phyloP scores from a whole-genome alignment of 1,139 yeast species.

The Yamadazyma sp. region DNA sequence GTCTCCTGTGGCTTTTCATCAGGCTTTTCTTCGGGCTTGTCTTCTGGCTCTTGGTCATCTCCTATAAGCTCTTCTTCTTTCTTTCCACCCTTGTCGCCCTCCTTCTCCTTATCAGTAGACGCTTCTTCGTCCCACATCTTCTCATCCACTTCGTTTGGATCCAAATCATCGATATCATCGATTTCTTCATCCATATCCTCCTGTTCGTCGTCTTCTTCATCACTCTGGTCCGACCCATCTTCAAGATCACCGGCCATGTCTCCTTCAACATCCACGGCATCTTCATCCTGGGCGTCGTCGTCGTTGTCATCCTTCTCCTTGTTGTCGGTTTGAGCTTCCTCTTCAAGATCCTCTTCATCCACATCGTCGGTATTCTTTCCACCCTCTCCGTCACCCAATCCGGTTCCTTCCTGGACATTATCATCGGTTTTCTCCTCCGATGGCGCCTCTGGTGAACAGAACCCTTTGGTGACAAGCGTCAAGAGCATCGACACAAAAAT shows the following conservation, averaged over 20 bases:
- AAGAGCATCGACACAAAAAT: slow-evolving; percentile 56
- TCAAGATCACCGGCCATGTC: slow-evolving; percentile 95
- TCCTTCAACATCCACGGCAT: slow-evolving; percentile 92
- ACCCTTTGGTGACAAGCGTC: slow-evolving; percentile 77
- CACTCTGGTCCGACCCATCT: slow-evolving; percentile 71
- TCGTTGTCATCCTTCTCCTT: slow-evolving; percentile 68
- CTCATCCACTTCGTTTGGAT: slow-evolving; percentile 94
- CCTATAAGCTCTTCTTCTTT: slow-evolving; percentile 41
- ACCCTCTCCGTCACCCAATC: slow-evolving; percentile 95
- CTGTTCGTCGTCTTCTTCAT: slow-evolving; percentile 40
- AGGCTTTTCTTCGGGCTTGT: slow-evolving; percentile 26
- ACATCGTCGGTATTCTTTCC: slow-evolving; percentile 75
- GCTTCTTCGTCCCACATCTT: slow-evolving; percentile 99
- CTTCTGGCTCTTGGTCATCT: slow-evolving; percentile 38
- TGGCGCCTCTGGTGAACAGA: slow-evolving; percentile 89
- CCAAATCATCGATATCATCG: slow-evolving; percentile 85
- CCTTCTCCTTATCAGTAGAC: slow-evolving; percentile 67
- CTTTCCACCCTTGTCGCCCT: slow-evolving; percentile 54
- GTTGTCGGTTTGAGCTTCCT: slow-evolving; percentile 83
- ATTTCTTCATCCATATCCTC: slow-evolving; percentile 84
- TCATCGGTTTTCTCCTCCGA: slow-evolving; percentile 62
- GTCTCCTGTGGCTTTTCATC: slow-evolving; percentile 34
- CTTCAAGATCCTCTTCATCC: slow-evolving; percentile 89
- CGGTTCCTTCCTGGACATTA: slow-evolving; percentile 84
- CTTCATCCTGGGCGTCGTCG: slow-evolving; percentile 60